A percentile compares a stretch with the other conserved stretches of the same genome.
Evolutionary conservation across 2,329 filamentous ascomycete species (phyloP).

Genomic region (Xylaria sp.): DNA sequence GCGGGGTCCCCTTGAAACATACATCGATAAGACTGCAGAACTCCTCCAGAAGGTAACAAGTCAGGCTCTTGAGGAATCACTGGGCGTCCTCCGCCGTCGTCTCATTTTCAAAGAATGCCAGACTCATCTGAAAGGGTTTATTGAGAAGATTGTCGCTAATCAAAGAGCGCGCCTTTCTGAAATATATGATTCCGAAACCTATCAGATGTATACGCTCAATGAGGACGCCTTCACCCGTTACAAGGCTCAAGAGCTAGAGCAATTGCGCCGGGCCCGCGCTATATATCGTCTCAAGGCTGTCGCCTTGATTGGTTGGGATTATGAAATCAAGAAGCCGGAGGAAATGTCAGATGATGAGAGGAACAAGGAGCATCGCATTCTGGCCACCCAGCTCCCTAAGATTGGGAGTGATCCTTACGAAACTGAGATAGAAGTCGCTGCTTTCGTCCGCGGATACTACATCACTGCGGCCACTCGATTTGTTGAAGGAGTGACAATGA

Average conservation of each 20-base stretch:
- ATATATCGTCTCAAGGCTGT: slow-evolving; percentile 59
- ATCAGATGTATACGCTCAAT: slow-evolving; percentile 68
- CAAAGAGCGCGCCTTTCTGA: slow-evolving; percentile 54
- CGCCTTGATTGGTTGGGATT: slow-evolving; percentile 52
- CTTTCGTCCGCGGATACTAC: slow-evolving; percentile 75
- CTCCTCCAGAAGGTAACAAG: slow-evolving; percentile 61
- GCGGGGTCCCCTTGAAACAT: slow-evolving; percentile 62
- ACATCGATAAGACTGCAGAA: slow-evolving; percentile 59
- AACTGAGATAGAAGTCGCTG: slow-evolving; percentile 69
- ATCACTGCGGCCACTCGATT: slow-evolving; percentile 72
- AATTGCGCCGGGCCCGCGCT: slow-evolving; percentile 60
- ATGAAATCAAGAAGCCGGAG: slow-evolving; percentile 43
- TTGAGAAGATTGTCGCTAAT: slow-evolving; percentile 53
- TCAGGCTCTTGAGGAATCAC: slow-evolving; percentile 58
- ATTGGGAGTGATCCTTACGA: slow-evolving; percentile 68
- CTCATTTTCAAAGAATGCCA: slow-evolving; percentile 61
- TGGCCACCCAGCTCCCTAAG: slow-evolving; percentile 56
- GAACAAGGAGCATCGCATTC: slow-evolving; percentile 55
- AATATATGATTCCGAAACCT: slow-evolving; percentile 63
- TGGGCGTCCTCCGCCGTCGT: slow-evolving; percentile 58
- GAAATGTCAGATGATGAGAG: slow-evolving; percentile 61
- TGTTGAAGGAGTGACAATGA: slow-evolving; percentile 60
- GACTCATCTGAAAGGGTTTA: slow-evolving; percentile 56
- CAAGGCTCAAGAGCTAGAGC: slow-evolving; percentile 57
- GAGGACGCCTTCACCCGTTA: slow-evolving; percentile 59